Evolutionary conservation across 176 grass and related monocot species (phyloP).

Genomic region (Oryza coarctata): DNA sequence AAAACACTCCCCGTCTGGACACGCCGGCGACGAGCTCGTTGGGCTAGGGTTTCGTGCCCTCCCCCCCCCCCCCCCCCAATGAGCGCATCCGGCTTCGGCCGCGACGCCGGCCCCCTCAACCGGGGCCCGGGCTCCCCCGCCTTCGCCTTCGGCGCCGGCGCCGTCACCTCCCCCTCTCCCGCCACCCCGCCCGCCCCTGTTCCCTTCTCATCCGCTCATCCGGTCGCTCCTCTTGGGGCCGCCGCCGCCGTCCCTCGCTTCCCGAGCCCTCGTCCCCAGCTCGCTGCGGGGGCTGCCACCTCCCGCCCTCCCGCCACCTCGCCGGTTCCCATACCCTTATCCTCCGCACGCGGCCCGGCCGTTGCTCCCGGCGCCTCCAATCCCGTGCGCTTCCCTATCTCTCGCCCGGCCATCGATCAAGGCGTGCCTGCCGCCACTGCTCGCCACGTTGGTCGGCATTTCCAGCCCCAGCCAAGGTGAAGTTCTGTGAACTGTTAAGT

Average conservation of each 20-base stretch:
- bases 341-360: background rate
- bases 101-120: conserved; percentile 36
- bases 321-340: conserved; percentile 7
- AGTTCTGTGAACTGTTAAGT: background rate
- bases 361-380: conserved; percentile 7
- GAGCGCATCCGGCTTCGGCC: conserved; percentile 49
- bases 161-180: conserved; percentile 29
- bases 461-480: conserved; percentile 46
- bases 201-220: conserved; percentile 14
- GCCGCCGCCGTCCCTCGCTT: conserved; percentile 5
- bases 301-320: conserved; percentile 19
- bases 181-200: conserved; percentile 9
- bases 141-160: conserved; percentile 37
- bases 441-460: conserved; percentile 21
- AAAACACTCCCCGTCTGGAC: background rate
- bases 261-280: conserved; percentile 32
- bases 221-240: background rate
- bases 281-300: background rate
- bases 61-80: background rate
- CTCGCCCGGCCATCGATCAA: conserved; percentile 16
- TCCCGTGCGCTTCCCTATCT: conserved; percentile 19
- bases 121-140: conserved; percentile 35
- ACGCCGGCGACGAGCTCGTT: conserved; percentile 26
- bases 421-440: background rate
- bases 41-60: conserved; percentile 40